These are phyloP conservation scores for Fusarium sp. DNA, from an alignment of 2,329 filamentous ascomycete species.

Conservation along the genomic window DNA sequence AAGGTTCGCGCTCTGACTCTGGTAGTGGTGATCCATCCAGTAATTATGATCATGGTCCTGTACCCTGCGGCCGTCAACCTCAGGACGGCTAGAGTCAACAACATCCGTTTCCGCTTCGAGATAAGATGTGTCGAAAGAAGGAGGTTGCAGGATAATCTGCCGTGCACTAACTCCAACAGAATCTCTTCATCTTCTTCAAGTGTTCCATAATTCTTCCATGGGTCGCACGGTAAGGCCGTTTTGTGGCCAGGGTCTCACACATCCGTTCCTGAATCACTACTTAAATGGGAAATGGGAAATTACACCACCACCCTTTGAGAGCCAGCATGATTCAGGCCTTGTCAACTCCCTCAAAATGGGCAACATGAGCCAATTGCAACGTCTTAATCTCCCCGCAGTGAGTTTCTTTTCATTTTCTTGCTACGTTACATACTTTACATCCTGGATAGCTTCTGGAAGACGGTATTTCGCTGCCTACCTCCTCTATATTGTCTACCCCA, in stretches of 20 bases:
- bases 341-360: constrained; percentile 35
- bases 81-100: constrained; percentile 36
- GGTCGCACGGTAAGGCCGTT: constrained; percentile 41
- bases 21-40: no score
- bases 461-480: constrained; percentile 14
- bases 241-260: constrained; percentile 30
- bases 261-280: constrained; percentile 34
- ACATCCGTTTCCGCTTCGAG: constrained; percentile 37
- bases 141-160: constrained; percentile 30
- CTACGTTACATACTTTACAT: constrained; percentile 19
- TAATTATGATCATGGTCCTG: constrained; percentile 16
- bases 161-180: constrained; percentile 32
- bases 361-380: constrained; percentile 42
- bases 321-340: constrained; percentile 34
- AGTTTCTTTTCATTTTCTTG: constrained; percentile 32
- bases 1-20: constrained; percentile 1
- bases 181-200: constrained; percentile 23
- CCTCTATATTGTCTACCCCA: constrained; percentile 4
- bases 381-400: constrained; percentile 32
- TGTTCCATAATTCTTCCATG: constrained; percentile 43
- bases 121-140: constrained; percentile 29
- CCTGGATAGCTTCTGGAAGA: constrained; percentile 22
- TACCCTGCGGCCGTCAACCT: constrained; percentile 42
- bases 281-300: constrained; percentile 46
- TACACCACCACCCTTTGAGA: constrained; percentile 32